A percentile compares a stretch with the other conserved stretches of the same genome.
phyloP scores from a whole-genome alignment of 768 basidiomycete genomes.

The Clavulina sp. region DNA sequence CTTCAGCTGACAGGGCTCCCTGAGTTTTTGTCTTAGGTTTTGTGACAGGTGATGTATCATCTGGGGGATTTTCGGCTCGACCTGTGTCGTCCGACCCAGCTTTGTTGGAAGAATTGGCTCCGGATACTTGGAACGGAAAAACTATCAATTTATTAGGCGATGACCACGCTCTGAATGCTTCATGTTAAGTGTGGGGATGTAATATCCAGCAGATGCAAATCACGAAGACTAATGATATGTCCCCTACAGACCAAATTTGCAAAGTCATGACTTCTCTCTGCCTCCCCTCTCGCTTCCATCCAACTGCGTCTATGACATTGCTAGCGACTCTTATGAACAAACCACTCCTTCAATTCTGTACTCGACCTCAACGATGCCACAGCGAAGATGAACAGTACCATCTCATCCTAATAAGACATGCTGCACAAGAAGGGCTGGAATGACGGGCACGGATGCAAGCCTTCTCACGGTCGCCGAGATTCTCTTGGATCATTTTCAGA shows the following conservation, averaged over 20 bases:
- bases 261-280: conserved; percentile 15
- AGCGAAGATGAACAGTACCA: conserved; percentile 88
- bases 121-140: too few relatives aligned
- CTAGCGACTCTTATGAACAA: conserved; percentile 56
- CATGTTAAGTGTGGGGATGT: too few relatives aligned
- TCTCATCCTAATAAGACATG: conserved; percentile 73
- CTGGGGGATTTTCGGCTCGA: too few relatives aligned
- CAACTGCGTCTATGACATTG: conserved; percentile 28
- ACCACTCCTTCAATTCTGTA: conserved; percentile 87
- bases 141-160: too few relatives aligned
- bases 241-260: conserved; percentile 15
- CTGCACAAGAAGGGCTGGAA: conserved; percentile 49
- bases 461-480: conserved; percentile 10
- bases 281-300: conserved; percentile 26
- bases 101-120: too few relatives aligned
- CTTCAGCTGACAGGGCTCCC: too few relatives aligned
- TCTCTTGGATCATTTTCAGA: too few relatives aligned
- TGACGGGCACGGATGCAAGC: conserved; percentile 10
- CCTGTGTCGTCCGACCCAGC: too few relatives aligned
- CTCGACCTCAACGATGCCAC: conserved; percentile 81
- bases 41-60: too few relatives aligned
- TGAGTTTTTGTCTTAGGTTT: too few relatives aligned
- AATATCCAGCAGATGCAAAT: too few relatives aligned
- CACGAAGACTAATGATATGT: conserved; percentile 6
- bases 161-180: too few relatives aligned